Evolutionary conservation across 2,329 filamentous ascomycete genomes (phyloP), one percentile per base, ranked within the genome.

Genomic region (Penicillium oxalicum): DNA sequence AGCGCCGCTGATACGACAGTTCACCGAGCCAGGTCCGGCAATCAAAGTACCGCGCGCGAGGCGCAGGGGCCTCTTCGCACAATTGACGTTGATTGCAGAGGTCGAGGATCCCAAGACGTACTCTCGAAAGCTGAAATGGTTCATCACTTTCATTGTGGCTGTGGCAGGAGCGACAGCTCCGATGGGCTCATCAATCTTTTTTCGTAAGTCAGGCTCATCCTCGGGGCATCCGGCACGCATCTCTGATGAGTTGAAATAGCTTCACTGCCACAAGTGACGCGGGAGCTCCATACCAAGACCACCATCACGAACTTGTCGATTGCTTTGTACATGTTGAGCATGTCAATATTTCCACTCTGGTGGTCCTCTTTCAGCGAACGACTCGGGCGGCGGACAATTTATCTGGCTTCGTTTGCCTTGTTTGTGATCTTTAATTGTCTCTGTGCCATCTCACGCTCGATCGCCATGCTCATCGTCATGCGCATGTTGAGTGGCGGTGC

Each of bases 271-370:
- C 73, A 84, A 37, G 79, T 93, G 48, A 72, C 83, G 0, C 61
- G 62, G 4, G 81, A 86, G 24, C 74, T 93, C 38, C 56, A 83
- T 55, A 77, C 82, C 9, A 78, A 79, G 0, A 68, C 80, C 11
- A 86, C 86, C 1, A 71, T 88, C 12, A 82, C 84, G 47, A 94
- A 93, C 65, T 63, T 93, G 49, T 84, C 84, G 0, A 80, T 93
- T 0, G 85, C 88, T 0, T 69, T 91, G 49, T 93, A 91, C 65
- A 89, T 93, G 87, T 74, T 93, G 4, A 74, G 80, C 58, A 88
- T 93, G 87, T 81, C 83, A 47, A 88, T 93, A 39, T 91, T 90
- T 57, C 88, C 88, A 0, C 75, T 94, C 0, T 93, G 88, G 88
- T 93, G 87, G 87, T 88, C 85, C 1, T 84, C 84, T 1, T 90